Percentiles rank a stretch among this genome's conserved stretches.
These are phyloP conservation scores for Paraconiothyrium brasiliense DNA, from an alignment of 2,329 filamentous ascomycete genomes.

Conservation along the genomic window DNA sequence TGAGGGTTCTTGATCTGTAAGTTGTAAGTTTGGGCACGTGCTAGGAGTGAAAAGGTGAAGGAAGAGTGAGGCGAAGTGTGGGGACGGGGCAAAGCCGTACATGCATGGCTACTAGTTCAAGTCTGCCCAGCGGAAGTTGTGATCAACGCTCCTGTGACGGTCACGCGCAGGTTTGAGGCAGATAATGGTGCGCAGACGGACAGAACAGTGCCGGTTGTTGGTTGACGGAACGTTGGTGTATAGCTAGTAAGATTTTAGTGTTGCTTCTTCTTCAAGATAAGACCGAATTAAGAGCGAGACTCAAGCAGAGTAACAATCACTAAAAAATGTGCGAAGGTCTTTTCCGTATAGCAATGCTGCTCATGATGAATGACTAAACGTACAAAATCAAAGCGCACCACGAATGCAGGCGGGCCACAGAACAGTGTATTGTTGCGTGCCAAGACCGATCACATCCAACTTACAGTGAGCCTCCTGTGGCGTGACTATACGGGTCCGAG, in stretches of 20 bases:
- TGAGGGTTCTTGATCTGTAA: slow-evolving; percentile 73
- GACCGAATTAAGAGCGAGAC: background rate
- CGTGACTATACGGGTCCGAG: background rate
- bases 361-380: slow-evolving; percentile 6
- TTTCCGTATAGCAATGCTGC: background rate
- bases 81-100: background rate
- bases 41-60: background rate
- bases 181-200: background rate
- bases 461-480: background rate
- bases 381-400: background rate
- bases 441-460: background rate
- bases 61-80: background rate
- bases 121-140: too few species aligned
- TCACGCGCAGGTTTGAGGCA: background rate
- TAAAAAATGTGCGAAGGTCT: background rate
- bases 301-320: background rate
- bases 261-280: background rate
- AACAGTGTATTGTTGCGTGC: background rate
- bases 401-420: background rate
- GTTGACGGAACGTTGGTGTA: background rate
- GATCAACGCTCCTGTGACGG: background rate
- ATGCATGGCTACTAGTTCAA: slow-evolving; percentile 10
- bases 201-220: background rate
- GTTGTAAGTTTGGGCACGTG: slow-evolving; percentile 3
- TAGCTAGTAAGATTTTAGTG: background rate